Percentiles rank a stretch among this genome's conserved stretches.
Conservation (phyloP, 345 rosid genomes). For the Cardamine chenopodiifolia region DNA sequence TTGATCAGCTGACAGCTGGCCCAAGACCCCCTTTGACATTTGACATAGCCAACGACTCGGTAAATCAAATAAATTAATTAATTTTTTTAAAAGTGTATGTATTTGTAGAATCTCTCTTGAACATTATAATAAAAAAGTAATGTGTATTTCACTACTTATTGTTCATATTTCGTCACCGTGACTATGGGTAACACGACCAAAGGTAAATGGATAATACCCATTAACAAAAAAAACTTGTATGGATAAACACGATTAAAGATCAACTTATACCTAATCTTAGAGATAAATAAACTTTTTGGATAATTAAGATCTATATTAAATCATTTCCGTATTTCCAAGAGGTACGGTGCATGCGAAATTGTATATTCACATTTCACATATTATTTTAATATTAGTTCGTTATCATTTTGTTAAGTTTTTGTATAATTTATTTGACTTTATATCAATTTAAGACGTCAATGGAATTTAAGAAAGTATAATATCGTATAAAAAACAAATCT, state of each 20-base stretch:
- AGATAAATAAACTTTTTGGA: neutral
- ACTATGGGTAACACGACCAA: neutral
- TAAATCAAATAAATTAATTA: neutral
- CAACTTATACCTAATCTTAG: conserved; percentile 9
- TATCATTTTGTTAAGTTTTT: neutral
- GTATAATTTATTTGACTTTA: conserved; percentile 27
- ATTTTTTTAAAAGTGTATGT: neutral
- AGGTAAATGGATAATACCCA: conserved; percentile 18
- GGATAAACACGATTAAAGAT: conserved; percentile 23
- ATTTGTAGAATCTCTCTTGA: neutral
- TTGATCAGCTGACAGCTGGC: conserved; percentile 10
- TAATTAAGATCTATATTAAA: neutral
- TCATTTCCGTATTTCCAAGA: conserved; percentile 4
- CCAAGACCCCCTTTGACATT: conserved; percentile 13
- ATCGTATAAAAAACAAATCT: conserved; percentile 9
- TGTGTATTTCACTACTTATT: neutral
- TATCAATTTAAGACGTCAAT: conserved; percentile 1
- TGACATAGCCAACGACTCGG: conserved; percentile 30
- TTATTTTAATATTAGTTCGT: conserved; percentile 6
- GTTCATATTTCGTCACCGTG: neutral
- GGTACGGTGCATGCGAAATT: conserved; percentile 18
- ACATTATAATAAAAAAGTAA: neutral
- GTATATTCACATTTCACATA: neutral
- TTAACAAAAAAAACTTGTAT: too few relatives aligned
- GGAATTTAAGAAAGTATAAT: conserved; percentile 3